phyloP scores from a whole-genome alignment of 2,329 filamentous ascomycete species.

The Paecilomyces niveus region DNA sequence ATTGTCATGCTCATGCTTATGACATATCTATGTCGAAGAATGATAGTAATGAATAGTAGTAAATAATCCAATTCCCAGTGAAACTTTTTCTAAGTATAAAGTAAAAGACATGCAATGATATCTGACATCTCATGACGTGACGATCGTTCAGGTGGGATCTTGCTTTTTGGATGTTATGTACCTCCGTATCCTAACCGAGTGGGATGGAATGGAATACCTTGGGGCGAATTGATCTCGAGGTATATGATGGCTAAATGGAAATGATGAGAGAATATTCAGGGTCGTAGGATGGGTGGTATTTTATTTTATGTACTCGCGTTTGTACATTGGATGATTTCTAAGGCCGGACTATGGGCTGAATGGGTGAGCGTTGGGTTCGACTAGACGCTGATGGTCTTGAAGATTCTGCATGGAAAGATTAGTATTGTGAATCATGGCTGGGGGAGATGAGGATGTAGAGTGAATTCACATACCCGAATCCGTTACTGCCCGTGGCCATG shows the following conservation, averaged over 20 bases:
- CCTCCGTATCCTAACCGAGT: too few relatives aligned
- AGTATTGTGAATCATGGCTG: neutral
- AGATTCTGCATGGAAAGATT: conserved; percentile 48
- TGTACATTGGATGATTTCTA: neutral
- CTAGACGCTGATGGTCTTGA: conserved; percentile 76
- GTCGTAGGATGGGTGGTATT: neutral
- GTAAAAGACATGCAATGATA: neutral
- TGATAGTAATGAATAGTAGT: too few relatives aligned
- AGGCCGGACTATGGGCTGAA: neutral
- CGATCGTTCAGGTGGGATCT: neutral
- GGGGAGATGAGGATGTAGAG: neutral
- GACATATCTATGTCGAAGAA: too few relatives aligned
- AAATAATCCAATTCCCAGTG: too few relatives aligned
- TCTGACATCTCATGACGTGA: neutral
- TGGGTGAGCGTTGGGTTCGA: neutral
- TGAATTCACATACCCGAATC: conserved; percentile 55
- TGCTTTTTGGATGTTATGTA: neutral
- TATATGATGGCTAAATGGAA: neutral
- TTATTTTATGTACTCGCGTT: neutral
- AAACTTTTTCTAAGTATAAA: too few relatives aligned
- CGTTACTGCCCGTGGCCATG: conserved; percentile 80
- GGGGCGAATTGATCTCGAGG: neutral
- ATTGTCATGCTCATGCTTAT: too few relatives aligned
- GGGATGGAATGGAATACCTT: neutral
- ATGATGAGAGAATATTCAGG: neutral